These are phyloP conservation scores for Penicillium canariense DNA, from an alignment of 495 filamentous ascomycete species.

Conservation along the genomic window DNA sequence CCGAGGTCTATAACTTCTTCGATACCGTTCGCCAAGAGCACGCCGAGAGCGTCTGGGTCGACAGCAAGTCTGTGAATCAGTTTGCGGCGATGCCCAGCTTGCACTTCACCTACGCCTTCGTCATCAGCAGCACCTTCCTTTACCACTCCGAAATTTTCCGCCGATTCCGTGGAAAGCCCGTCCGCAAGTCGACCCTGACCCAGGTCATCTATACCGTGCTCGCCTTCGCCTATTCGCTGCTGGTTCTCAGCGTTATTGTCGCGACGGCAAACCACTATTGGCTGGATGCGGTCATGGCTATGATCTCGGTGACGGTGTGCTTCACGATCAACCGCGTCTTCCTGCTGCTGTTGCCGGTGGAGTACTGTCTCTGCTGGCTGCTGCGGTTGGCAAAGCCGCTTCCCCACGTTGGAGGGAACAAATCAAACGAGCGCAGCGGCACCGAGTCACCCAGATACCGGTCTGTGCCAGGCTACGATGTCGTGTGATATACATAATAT, in stretches of 20 bases:
- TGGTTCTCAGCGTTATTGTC: slow-evolving; percentile 60
- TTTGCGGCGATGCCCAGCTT: slow-evolving; percentile 59
- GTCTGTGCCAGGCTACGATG: slow-evolving; percentile 2
- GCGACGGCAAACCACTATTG: slow-evolving; percentile 68
- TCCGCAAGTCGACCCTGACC: slow-evolving; percentile 36
- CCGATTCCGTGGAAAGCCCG: slow-evolving; percentile 37
- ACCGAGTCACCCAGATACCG: slow-evolving; percentile 3
- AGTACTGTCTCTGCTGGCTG: slow-evolving; percentile 54
- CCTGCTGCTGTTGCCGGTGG: slow-evolving; percentile 53
- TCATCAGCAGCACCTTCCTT: slow-evolving; percentile 58
- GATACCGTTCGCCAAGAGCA: slow-evolving; percentile 63
- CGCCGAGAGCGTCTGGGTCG: slow-evolving; percentile 60
- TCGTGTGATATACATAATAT: neutral
- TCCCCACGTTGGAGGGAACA: slow-evolving; percentile 50
- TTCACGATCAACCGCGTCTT: slow-evolving; percentile 54
- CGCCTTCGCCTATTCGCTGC: slow-evolving; percentile 53
- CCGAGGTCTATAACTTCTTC: slow-evolving; percentile 57
- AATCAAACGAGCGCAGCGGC: neutral
- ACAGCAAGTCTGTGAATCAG: slow-evolving; percentile 55
- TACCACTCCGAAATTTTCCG: slow-evolving; percentile 56
- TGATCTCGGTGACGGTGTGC: slow-evolving; percentile 49
- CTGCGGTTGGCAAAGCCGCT: slow-evolving; percentile 57
- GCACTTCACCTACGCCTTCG: slow-evolving; percentile 60
- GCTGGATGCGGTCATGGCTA: slow-evolving; percentile 57
- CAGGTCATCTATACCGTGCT: slow-evolving; percentile 45